These are phyloP conservation scores for Ochetophila trinervis DNA, from an alignment of 306 rosid genomes.

Conservation along the genomic window DNA sequence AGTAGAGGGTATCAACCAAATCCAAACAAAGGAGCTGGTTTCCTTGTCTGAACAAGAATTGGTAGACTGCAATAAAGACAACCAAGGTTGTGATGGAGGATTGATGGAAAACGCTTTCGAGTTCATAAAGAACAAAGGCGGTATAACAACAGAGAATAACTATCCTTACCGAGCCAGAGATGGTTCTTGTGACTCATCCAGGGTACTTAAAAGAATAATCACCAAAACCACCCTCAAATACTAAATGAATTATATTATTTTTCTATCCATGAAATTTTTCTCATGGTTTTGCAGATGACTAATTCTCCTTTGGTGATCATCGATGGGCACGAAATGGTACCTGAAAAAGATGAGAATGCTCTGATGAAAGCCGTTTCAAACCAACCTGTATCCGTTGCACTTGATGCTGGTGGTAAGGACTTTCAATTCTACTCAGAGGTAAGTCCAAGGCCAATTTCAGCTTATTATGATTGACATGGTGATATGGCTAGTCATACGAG, in stretches of 20 bases:
- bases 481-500: too few relatives aligned
- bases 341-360: conserved; percentile 47
- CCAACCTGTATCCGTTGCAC: conserved; percentile 41
- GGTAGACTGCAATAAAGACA: conserved; percentile 35
- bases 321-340: conserved; percentile 45
- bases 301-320: conserved; percentile 33
- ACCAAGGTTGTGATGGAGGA: conserved; percentile 50
- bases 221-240: background rate
- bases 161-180: conserved; percentile 40
- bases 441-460: background rate
- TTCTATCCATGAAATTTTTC: background rate
- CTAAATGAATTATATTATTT: too few relatives aligned
- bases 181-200: conserved; percentile 32
- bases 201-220: conserved; percentile 14
- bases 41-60: conserved; percentile 52
- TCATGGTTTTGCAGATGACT: conserved; percentile 17
- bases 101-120: conserved; percentile 39
- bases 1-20: conserved; percentile 44
- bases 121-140: conserved; percentile 32
- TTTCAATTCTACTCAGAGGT: conserved; percentile 46
- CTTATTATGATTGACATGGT: background rate
- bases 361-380: conserved; percentile 49
- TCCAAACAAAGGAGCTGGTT: conserved; percentile 28
- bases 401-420: conserved; percentile 44
- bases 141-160: conserved; percentile 39